A percentile compares a stretch with the other conserved stretches of the same genome.
Conservation (phyloP, 305 asterid species). For the Fraxinus platypoda region DNA sequence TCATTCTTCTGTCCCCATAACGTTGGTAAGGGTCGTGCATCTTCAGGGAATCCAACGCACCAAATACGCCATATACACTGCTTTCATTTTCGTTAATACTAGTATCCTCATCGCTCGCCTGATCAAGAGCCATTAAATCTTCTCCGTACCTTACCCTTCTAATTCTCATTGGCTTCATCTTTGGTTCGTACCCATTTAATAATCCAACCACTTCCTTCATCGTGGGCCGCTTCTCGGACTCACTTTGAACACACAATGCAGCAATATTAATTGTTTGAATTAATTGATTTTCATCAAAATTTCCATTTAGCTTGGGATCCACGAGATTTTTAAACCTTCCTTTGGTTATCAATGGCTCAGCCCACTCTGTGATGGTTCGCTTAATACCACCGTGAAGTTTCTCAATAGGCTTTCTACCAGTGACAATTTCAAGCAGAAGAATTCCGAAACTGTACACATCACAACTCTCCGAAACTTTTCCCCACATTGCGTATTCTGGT, state of each 20-base stretch:
- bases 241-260: slow-evolving; percentile 71
- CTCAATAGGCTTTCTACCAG: slow-evolving; percentile 71
- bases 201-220: slow-evolving; percentile 71
- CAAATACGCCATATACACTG: slow-evolving; percentile 74
- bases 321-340: slow-evolving; percentile 54
- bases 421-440: slow-evolving; percentile 56
- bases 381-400: slow-evolving; percentile 74
- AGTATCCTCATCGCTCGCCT: slow-evolving; percentile 47
- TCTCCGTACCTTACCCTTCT: slow-evolving; percentile 63
- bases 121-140: slow-evolving; percentile 66
- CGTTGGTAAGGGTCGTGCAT: slow-evolving; percentile 52
- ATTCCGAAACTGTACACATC: slow-evolving; percentile 78
- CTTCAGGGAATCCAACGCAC: slow-evolving; percentile 55
- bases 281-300: slow-evolving; percentile 52
- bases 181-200: slow-evolving; percentile 40
- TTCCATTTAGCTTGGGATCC: slow-evolving; percentile 60
- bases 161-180: slow-evolving; percentile 35
- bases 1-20: slow-evolving; percentile 37
- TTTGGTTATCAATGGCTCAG: slow-evolving; percentile 52
- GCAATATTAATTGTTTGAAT: slow-evolving; percentile 49
- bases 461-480: slow-evolving; percentile 75
- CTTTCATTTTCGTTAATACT: slow-evolving; percentile 48
- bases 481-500: slow-evolving; percentile 91
- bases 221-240: slow-evolving; percentile 68
- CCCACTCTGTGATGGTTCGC: slow-evolving; percentile 77